These are phyloP conservation scores for Dendrobium huoshanense DNA, from an alignment of 106 monocot genomes.

Conservation along the genomic window DNA sequence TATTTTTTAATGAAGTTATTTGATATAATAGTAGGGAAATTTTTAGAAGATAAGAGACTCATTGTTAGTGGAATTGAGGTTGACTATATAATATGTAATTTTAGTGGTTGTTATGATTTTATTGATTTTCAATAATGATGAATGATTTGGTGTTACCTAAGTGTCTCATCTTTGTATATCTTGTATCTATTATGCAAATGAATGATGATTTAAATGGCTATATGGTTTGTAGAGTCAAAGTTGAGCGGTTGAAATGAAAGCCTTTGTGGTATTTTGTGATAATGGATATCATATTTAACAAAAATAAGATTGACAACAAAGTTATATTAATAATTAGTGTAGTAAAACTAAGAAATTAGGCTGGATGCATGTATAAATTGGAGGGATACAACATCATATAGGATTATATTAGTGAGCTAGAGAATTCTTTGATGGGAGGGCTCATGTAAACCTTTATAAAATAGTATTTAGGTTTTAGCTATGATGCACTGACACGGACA, in stretches of 20 bases:
- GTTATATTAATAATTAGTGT: background rate
- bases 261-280: background rate
- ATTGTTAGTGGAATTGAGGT: background rate
- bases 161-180: no score
- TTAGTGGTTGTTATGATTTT: no score
- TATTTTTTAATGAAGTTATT: background rate
- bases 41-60: background rate
- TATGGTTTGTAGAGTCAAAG: background rate
- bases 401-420: background rate
- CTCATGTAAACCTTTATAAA: background rate
- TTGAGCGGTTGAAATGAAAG: background rate
- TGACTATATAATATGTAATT: no score
- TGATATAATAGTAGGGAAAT: background rate
- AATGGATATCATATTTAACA: background rate
- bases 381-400: background rate
- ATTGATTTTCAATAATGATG: no score
- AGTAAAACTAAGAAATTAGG: background rate
- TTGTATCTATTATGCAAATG: no score
- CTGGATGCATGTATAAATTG: background rate
- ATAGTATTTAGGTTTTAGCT: background rate
- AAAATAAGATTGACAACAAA: background rate
- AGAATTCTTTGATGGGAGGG: background rate
- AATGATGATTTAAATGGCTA: background rate
- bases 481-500: no score
- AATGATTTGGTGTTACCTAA: no score